Base-by-base conservation (phyloP, 1,139 yeast genomes). In the Casaregolazyma lundiana region DNA sequence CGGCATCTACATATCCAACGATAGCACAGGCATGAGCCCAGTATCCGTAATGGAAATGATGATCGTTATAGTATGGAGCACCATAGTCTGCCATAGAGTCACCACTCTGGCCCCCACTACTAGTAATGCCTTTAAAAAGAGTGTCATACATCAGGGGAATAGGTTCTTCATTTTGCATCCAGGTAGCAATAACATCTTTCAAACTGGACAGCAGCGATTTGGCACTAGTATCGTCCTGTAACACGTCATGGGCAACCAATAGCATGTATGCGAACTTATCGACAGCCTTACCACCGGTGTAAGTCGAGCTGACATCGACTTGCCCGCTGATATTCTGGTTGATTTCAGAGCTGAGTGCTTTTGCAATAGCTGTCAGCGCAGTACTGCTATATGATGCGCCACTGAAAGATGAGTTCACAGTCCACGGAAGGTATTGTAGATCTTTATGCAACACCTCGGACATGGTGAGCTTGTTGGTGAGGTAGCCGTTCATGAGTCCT, bases 11-110 rank as follows among this genome's bases (percentile, higher is more conserved):
- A 52, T 77, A 70, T 13, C 84, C 92, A 46, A 84, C 73, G 41
- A 83, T 73, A 2, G 94, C 92, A 6, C 90, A 89, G 6, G 92
- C 84, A 57, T 84, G 89, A 45, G 85, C 73, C 57, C 76, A 77
- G 65, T 84, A 84, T 20, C 92, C 90, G 61, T 82, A 84, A 59
- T 85, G 92, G 78, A 83, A 84, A 60, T 84, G 92, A 59, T 81
- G 92, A 63, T 84, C 92, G 56, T 84, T 84, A 66, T 84, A 84
- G 65, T 76, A 80, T 13, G 83, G 75, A 54, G 80, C 70, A 22
- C 92, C 94, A 61, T 67, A 85, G 56, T 82, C 87, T 37, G 75
- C 76, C 46, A 75, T 71, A 45, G 79, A 76, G 43, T 77, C 77
- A 3, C 70, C 68, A 45, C 63, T 61, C 51, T 77, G 77, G 34